These are phyloP conservation scores for Fusarium kyushuense DNA, from an alignment of 2,329 filamentous ascomycete genomes.

Conservation along the genomic window DNA sequence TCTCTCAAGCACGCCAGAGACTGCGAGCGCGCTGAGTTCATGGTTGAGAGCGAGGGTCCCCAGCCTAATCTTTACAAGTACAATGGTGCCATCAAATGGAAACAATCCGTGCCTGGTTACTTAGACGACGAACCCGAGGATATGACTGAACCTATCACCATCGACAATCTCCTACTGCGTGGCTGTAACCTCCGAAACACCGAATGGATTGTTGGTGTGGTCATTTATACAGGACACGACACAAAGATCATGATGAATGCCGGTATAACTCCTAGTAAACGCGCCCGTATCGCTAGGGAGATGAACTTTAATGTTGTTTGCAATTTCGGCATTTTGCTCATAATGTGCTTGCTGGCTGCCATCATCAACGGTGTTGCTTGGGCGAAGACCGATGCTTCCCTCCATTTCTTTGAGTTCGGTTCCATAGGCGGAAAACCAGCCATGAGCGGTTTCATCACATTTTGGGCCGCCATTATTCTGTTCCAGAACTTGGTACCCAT, in stretches of 20 bases:
- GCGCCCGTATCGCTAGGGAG: slow-evolving; percentile 88
- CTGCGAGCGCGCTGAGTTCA: slow-evolving; percentile 89
- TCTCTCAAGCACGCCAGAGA: slow-evolving; percentile 88
- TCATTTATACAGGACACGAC: slow-evolving; percentile 94
- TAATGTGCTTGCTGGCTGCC: slow-evolving; percentile 88
- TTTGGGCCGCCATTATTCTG: slow-evolving; percentile 93
- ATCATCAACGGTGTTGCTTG: slow-evolving; percentile 88
- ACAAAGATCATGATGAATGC: slow-evolving; percentile 99
- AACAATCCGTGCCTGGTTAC: slow-evolving; percentile 75
- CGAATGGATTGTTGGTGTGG: slow-evolving; percentile 93
- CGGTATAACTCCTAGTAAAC: slow-evolving; percentile 93
- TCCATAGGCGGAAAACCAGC: slow-evolving; percentile 80
- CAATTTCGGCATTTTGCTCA: slow-evolving; percentile 90
- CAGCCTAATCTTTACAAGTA: slow-evolving; percentile 97
- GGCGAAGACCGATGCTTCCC: slow-evolving; percentile 78
- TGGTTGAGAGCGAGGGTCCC: slow-evolving; percentile 88
- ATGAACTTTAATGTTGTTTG: slow-evolving; percentile 98
- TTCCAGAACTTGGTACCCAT: slow-evolving; percentile 99
- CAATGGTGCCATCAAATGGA: slow-evolving; percentile 89
- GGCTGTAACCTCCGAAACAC: slow-evolving; percentile 95
- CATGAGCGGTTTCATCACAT: slow-evolving; percentile 93
- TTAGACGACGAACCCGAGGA: slow-evolving; percentile 72
- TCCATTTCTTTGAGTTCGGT: slow-evolving; percentile 85
- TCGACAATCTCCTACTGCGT: slow-evolving; percentile 94
- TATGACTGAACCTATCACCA: slow-evolving; percentile 92